Evolutionary conservation across 208 protist genomes (phyloP).

Genomic region (Trypanosoma lewisi): DNA sequence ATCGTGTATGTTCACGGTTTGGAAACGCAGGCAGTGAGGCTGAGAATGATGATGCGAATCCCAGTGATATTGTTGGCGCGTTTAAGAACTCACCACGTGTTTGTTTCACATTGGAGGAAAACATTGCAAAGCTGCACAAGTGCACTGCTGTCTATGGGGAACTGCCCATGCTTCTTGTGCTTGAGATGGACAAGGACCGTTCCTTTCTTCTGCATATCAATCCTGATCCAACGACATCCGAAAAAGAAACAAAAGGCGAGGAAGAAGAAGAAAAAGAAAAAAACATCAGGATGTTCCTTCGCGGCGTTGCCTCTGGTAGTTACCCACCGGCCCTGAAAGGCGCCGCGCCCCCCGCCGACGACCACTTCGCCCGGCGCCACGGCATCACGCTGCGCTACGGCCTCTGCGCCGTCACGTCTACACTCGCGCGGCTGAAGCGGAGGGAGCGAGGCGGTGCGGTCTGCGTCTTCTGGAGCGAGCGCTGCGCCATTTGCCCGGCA

Average conservation of each 20-base stretch:
- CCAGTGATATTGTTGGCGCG: background rate
- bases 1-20: background rate
- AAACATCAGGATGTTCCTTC: slow-evolving; percentile 27
- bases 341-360: slow-evolving; percentile 22
- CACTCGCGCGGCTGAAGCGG: slow-evolving; percentile 25
- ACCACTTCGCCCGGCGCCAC: slow-evolving; percentile 33
- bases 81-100: slow-evolving; percentile 3
- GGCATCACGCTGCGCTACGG: slow-evolving; percentile 33
- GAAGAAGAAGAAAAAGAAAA: background rate
- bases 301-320: slow-evolving; percentile 23
- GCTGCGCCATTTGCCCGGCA: slow-evolving; percentile 52
- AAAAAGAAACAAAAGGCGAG: background rate
- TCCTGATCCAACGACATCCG: background rate
- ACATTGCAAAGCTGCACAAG: slow-evolving; percentile 16
- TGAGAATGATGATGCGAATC: background rate
- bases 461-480: slow-evolving; percentile 62
- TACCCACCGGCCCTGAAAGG: slow-evolving; percentile 43
- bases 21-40: background rate
- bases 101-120: slow-evolving; percentile 19
- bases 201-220: slow-evolving; percentile 15
- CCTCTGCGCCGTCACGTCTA: slow-evolving; percentile 35
- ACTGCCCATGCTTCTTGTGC: slow-evolving; percentile 11
- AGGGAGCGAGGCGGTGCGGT: slow-evolving; percentile 30
- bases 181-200: slow-evolving; percentile 16
- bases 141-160: slow-evolving; percentile 22